Evolutionary conservation across 805 yeast genomes (phyloP).

Genomic region (Metschnikowia vanudenii): DNA sequence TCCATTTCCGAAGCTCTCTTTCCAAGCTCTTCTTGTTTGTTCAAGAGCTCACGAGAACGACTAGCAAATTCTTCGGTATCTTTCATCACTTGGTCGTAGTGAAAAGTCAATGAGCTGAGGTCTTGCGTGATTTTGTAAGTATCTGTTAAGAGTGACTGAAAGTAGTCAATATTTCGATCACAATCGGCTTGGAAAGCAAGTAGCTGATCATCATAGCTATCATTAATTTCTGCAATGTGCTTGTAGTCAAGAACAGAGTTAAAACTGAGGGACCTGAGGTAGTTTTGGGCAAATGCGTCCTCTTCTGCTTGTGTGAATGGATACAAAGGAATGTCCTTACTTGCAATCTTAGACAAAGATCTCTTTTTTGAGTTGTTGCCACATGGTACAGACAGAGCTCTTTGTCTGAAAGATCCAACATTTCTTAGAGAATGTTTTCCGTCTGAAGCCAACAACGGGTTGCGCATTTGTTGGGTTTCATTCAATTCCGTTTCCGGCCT

Average conservation of each 20-base stretch:
- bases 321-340: slow-evolving; percentile 14
- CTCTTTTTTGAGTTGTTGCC: not conserved
- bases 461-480: slow-evolving; percentile 18
- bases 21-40: slow-evolving; percentile 43
- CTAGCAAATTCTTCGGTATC: slow-evolving; percentile 66
- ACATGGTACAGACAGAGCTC: slow-evolving; percentile 3
- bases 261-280: slow-evolving; percentile 40
- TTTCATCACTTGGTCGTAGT: slow-evolving; percentile 56
- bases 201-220: slow-evolving; percentile 33
- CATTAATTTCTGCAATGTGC: slow-evolving; percentile 41
- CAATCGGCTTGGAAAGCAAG: slow-evolving; percentile 37
- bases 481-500: slow-evolving; percentile 19
- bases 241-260: slow-evolving; percentile 40
- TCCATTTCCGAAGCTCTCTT: slow-evolving; percentile 46
- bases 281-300: slow-evolving; percentile 30
- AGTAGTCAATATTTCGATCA: slow-evolving; percentile 19
- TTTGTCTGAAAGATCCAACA: not conserved
- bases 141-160: slow-evolving; percentile 40
- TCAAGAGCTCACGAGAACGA: slow-evolving; percentile 51
- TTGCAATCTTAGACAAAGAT: not conserved
- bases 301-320: slow-evolving; percentile 43
- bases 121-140: slow-evolving; percentile 45
- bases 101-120: slow-evolving; percentile 47
- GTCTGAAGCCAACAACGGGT: slow-evolving; percentile 13
- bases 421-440: not conserved